A percentile compares a stretch with the other conserved stretches of the same genome.
Evolutionary conservation across 306 rosid species (phyloP).

Genomic region (Rosa lucieae): DNA sequence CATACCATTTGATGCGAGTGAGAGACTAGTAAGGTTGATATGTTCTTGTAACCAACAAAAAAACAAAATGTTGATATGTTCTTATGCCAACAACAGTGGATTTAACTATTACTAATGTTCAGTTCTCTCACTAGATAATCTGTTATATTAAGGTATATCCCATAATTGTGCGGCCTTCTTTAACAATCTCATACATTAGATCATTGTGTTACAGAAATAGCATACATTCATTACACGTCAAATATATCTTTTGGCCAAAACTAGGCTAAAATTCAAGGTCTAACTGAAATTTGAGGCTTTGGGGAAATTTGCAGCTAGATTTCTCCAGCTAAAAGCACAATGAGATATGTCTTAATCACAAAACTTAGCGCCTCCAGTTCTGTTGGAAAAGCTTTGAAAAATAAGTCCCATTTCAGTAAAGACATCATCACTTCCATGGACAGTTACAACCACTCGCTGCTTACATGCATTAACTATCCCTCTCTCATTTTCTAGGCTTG

Average conservation of each 20-base stretch:
- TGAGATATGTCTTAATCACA: conserved; percentile 30
- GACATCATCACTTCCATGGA: conserved; percentile 19
- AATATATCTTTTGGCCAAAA: background rate
- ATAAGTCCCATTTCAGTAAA: background rate
- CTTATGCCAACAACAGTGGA: too few relatives aligned
- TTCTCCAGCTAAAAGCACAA: background rate
- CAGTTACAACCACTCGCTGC: conserved; percentile 42
- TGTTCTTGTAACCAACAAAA: too few relatives aligned
- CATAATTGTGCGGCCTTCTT: too few relatives aligned
- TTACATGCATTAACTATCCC: conserved; percentile 21
- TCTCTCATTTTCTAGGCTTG: background rate
- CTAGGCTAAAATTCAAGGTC: background rate
- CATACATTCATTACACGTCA: background rate
- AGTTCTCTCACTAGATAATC: too few relatives aligned
- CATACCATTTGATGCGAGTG: too few relatives aligned
- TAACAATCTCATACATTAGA: background rate
- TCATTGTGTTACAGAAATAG: background rate
- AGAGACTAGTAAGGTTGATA: too few relatives aligned
- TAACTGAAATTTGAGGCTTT: background rate
- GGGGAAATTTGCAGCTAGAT: background rate
- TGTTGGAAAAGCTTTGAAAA: conserved; percentile 41
- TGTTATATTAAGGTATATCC: too few relatives aligned
- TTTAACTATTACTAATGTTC: too few relatives aligned
- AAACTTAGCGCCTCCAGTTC: conserved; percentile 53
- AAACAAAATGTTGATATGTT: too few relatives aligned